These are phyloP conservation scores for Fagus crenata DNA, from an alignment of 306 rosid species.

Conservation along the genomic window DNA sequence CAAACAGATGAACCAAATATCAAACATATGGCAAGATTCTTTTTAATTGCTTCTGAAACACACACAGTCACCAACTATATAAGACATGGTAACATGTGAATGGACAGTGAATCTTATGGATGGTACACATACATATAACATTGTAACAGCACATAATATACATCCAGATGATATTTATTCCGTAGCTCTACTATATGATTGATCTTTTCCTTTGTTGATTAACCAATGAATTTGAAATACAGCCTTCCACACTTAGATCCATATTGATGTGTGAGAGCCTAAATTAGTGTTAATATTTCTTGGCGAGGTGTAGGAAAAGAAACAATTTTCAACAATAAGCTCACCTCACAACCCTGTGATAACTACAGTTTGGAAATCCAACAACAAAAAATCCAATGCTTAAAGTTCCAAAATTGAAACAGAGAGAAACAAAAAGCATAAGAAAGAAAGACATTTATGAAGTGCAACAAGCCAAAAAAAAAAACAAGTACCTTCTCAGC, in stretches of 20 bases:
- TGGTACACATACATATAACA: neutral
- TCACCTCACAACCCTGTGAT: neutral
- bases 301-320: neutral
- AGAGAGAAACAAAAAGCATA: neutral
- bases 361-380: neutral
- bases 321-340: neutral
- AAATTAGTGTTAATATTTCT: neutral
- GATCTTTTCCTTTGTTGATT: neutral
- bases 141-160: neutral
- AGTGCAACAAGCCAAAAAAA: slow-evolving; percentile 5
- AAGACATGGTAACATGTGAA: neutral
- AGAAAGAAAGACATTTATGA: neutral
- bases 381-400: neutral
- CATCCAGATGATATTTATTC: neutral
- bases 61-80: no score
- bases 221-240: neutral
- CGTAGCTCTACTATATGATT: neutral
- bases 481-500: slow-evolving; percentile 35
- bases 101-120: neutral
- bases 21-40: neutral
- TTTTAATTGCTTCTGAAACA: neutral
- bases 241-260: slow-evolving; percentile 1
- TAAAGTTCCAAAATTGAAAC: neutral
- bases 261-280: neutral
- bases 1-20: neutral